A percentile compares a stretch with the other conserved stretches of the same genome.
phyloP scores from a whole-genome alignment of 371 early-diverging fungal genomes.

The Neoconidiobolus thromboides region DNA sequence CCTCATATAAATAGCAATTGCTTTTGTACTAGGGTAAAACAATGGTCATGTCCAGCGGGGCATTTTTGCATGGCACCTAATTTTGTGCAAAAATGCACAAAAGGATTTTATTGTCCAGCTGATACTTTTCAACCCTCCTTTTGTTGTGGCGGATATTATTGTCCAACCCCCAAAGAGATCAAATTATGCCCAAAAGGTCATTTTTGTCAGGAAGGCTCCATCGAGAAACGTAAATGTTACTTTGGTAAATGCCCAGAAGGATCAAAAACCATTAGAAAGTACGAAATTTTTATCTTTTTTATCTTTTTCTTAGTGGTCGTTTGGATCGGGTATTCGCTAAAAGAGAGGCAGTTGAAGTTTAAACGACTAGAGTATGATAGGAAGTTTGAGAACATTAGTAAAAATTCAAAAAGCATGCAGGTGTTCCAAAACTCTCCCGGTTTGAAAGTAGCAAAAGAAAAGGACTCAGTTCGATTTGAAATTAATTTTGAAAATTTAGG shows the following conservation, averaged over 20 bases:
- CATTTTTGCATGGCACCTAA: conserved; percentile 8
- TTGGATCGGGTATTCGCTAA: neutral
- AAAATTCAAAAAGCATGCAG: neutral
- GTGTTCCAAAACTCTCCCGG: too few species aligned
- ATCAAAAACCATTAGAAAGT: neutral
- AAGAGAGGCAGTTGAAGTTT: neutral
- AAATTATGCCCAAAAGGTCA: conserved; percentile 17
- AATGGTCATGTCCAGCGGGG: conserved; percentile 1
- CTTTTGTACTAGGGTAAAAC: neutral
- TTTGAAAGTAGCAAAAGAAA: neutral
- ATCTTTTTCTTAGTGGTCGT: conserved; percentile 1
- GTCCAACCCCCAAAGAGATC: conserved; percentile 15
- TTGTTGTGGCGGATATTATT: conserved; percentile 25
- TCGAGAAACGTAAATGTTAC: neutral
- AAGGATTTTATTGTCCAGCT: conserved; percentile 19
- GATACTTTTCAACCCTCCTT: conserved; percentile 25
- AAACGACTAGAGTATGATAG: conserved; percentile 10
- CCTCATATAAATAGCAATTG: neutral
- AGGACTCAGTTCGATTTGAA: conserved; percentile 12
- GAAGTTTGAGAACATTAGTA: conserved; percentile 6
- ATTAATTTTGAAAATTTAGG: conserved; percentile 32
- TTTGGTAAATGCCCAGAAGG: conserved; percentile 7
- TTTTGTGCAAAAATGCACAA: neutral
- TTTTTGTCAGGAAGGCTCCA: conserved; percentile 12
- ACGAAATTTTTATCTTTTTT: conserved; percentile 4